Percentiles rank a stretch among this genome's conserved stretches.
These are phyloP conservation scores for Vanilla planifolia DNA, from an alignment of 106 monocot genomes.

Conservation along the genomic window DNA sequence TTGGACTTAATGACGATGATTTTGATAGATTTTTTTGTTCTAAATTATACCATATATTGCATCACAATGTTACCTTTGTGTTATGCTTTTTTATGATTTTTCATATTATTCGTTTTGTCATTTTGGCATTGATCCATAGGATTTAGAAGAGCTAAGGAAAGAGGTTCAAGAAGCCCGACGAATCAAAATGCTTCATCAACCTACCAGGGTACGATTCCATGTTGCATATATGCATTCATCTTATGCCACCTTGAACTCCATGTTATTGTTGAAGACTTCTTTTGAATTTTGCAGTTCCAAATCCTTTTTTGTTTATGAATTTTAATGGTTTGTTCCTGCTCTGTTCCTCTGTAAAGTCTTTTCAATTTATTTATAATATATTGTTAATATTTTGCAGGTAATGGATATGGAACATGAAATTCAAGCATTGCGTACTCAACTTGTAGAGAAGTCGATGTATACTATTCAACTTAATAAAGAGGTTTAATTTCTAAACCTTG, in stretches of 20 bases:
- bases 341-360: neutral
- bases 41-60: neutral
- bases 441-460: slow-evolving; percentile 51
- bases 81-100: slow-evolving; percentile 4
- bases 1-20: too few species aligned
- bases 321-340: neutral
- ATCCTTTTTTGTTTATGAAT: neutral
- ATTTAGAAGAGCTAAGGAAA: slow-evolving; percentile 67
- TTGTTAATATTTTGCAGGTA: slow-evolving; percentile 33
- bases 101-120: too few species aligned
- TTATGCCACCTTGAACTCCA: neutral
- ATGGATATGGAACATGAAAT: slow-evolving; percentile 98
- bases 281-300: neutral
- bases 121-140: slow-evolving; percentile 33
- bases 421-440: slow-evolving; percentile 53
- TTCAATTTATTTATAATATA: neutral
- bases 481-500: slow-evolving; percentile 23
- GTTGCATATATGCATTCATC: neutral
- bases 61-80: neutral
- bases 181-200: slow-evolving; percentile 98
- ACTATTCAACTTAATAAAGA: slow-evolving; percentile 61
- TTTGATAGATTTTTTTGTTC: too few species aligned
- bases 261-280: neutral
- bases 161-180: slow-evolving; percentile 92
- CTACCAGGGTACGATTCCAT: slow-evolving; percentile 59